Base-by-base conservation (phyloP, 257 asterid genomes). In the Lavandula angustifolia region DNA sequence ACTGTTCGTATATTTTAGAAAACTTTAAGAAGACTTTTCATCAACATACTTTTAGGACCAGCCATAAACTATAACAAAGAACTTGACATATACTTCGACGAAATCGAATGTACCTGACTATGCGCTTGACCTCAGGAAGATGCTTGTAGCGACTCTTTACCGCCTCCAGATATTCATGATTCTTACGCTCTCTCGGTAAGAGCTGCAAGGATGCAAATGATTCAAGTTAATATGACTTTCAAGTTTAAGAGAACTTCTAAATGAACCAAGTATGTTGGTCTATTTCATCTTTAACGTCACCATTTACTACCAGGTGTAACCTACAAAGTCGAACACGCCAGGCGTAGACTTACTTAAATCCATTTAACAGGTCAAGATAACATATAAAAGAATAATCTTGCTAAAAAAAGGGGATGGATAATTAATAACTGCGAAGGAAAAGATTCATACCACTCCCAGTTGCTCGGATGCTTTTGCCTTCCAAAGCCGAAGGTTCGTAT, bases 391-490 rank as follows among this genome's bases (percentile, higher is more conserved):
- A 22, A 22, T 22, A 22, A 22, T 22, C 27, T 22, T 22, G 27
- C 27, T 22, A 22, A 22, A 2, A 2, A 22, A 22, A 22, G 27
- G 1, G 27, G 27, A 22, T 0, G 27, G 27, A 22, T 22, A 22
- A 22, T 22, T 22, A 22, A 40, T 27, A 27, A 71, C 40, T 47
- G 49, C 17, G 51, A 13, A 67, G 43, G 68, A 60, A 58, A 51
- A 67, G 60, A 64, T 70, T 22, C 94, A 52, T 92, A 92, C 99
- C 71, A 92, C 97, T 82, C 99, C 97, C 71, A 84, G 55, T 74
- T 92, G 97, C 75, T 89, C 99, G 57, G 99, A 82, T 59, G 99
- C 99, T 70, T 83, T 89, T 56, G 99, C 96, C 83, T 92, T 92
- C 99, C 99, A 92, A 62, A 92, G 88, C 44, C 99, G 94, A 71